These are phyloP conservation scores for Tolypocladium tundrense DNA, from an alignment of 2,329 filamentous ascomycete species.

Conservation along the genomic window DNA sequence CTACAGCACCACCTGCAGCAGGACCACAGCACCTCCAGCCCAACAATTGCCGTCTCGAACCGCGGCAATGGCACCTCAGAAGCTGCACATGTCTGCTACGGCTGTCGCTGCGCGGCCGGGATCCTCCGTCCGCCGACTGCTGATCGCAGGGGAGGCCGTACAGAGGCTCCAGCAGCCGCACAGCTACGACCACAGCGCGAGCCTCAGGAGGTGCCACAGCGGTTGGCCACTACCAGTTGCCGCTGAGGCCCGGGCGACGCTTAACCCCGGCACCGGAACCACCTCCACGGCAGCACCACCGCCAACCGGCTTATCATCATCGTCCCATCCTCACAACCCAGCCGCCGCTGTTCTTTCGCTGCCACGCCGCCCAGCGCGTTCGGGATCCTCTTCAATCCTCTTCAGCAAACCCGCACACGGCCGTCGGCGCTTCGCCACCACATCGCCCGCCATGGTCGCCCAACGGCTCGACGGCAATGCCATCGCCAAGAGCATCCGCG, in stretches of 20 bases:
- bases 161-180: not conserved
- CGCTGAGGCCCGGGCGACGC: not conserved
- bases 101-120: conserved; percentile 1
- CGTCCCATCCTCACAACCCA: not conserved
- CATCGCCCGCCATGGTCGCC: conserved; percentile 62
- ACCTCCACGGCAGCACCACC: not conserved
- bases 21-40: not conserved
- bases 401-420: not conserved
- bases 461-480: conserved; percentile 92
- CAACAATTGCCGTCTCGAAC: not conserved
- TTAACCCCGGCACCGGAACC: conserved; percentile 2
- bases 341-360: not conserved
- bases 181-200: not conserved
- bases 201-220: not conserved
- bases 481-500: conserved; percentile 85
- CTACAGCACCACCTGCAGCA: not conserved
- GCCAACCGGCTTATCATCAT: not conserved
- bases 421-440: conserved; percentile 32
- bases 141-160: not conserved
- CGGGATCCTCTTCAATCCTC: conserved; percentile 1
- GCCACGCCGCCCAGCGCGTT: conserved; percentile 1
- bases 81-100: conserved; percentile 1
- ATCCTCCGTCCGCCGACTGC: not conserved
- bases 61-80: conserved; percentile 2
- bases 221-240: not conserved